These are phyloP conservation scores for Chaetomium sp. DNA, from an alignment of 2,329 filamentous ascomycete species.

Conservation along the genomic window DNA sequence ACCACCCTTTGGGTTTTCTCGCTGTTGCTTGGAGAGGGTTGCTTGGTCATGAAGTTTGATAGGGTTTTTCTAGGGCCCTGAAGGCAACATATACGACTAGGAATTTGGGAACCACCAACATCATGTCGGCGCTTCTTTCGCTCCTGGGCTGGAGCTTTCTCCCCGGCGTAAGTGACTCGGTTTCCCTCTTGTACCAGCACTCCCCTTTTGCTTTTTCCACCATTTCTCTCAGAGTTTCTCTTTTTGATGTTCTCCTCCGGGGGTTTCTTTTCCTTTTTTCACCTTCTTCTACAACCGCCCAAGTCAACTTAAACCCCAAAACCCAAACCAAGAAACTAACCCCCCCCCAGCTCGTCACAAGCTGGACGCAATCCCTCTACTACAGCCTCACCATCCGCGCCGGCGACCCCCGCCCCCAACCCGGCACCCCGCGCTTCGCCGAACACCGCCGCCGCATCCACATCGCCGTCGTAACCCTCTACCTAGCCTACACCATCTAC, in stretches of 20 bases:
- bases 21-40: no score
- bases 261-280: not conserved
- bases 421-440: slow-evolving; percentile 61
- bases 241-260: not conserved
- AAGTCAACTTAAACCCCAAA: not conserved
- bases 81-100: not conserved
- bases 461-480: slow-evolving; percentile 72
- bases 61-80: no score
- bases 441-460: slow-evolving; percentile 77
- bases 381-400: slow-evolving; percentile 87
- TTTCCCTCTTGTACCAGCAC: slow-evolving; percentile 5
- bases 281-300: not conserved
- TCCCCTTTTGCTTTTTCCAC: not conserved
- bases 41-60: not conserved
- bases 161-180: slow-evolving; percentile 40
- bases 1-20: no score
- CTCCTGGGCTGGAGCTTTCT: slow-evolving; percentile 53
- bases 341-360: slow-evolving; percentile 62
- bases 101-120: not conserved
- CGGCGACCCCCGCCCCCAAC: slow-evolving; percentile 70
- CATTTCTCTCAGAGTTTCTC: slow-evolving; percentile 14
- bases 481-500: slow-evolving; percentile 87
- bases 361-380: slow-evolving; percentile 71
- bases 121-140: slow-evolving; percentile 48
- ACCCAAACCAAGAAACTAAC: not conserved